Base-by-base conservation (phyloP, 257 asterid genomes). In the Primulina tabacum region DNA sequence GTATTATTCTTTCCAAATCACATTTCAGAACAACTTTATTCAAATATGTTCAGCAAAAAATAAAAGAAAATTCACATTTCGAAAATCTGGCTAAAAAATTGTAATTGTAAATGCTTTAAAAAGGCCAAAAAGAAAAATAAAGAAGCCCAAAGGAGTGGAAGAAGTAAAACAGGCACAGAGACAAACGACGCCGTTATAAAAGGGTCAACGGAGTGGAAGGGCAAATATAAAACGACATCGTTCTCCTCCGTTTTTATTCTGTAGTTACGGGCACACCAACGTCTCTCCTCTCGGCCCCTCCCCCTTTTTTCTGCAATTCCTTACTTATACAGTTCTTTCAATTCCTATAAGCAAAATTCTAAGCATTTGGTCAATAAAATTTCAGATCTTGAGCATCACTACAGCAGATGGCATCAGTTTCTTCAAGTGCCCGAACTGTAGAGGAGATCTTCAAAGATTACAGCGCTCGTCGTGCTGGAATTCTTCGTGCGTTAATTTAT, bases 361-460 rank as follows among this genome's bases (percentile, higher is more conserved):
- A 53, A 26, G 50, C 62, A n/a, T 47, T 72, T 67, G 62, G 72
- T 69, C 68, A 56, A 20, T 72, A 43, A 17, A 55, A 32, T 53
- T 60, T 3, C 67, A 79, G 86, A 84, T 81, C 89, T 79, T 74
- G 55, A 30, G 53, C 35, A 71, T 58, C 6, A 64, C 9, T 4
- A 58, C 78, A 34, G 37, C 57, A 65, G 71, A 88, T 89, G 94
- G 87, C 95, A 4, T 73, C 90, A 18, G 73, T 79, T 66, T 75
- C 84, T 14, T 76, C 85, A 24, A 80, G 77, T 63, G 91, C 88
- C 59, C 87, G 89, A 63, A 80, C 95, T 50, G 96, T 90, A 8
- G 96, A 90, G 80, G 95, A 90, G 80, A 90, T 90, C 85, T 90
- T 82, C 81, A 90, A 86, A 60, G 96, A 90, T 81, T 87, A 71